Percentiles rank a stretch among this genome's conserved stretches.
These are phyloP conservation scores for Fusarium nelsonii DNA, from an alignment of 2,329 filamentous ascomycete species.

Conservation along the genomic window DNA sequence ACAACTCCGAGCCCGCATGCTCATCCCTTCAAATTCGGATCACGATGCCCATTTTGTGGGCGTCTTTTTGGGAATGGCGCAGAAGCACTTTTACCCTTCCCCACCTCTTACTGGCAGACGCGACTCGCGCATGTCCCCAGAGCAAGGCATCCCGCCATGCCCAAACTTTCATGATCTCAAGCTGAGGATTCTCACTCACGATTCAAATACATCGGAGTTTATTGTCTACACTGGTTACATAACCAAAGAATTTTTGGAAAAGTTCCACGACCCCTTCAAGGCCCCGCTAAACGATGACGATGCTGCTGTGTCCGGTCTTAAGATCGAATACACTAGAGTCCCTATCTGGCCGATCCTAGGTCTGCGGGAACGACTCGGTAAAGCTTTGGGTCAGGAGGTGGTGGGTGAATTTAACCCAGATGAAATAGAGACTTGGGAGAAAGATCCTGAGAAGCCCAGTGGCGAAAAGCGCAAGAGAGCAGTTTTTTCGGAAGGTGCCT, in stretches of 20 bases:
- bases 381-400: conserved; percentile 64
- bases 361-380: conserved; percentile 66
- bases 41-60: conserved; percentile 66
- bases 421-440: conserved; percentile 62
- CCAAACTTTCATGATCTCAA: conserved; percentile 62
- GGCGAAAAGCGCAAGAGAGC: conserved; percentile 53
- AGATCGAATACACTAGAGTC: conserved; percentile 62
- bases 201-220: conserved; percentile 62
- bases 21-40: conserved; percentile 62
- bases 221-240: conserved; percentile 66
- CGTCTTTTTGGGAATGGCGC: conserved; percentile 68
- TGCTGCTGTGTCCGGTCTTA: conserved; percentile 53
- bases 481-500: conserved; percentile 54
- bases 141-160: conserved; percentile 36
- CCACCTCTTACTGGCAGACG: conserved; percentile 40
- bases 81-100: conserved; percentile 63
- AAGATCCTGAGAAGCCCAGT: conserved; percentile 52
- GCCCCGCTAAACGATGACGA: conserved; percentile 49
- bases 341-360: conserved; percentile 68
- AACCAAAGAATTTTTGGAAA: conserved; percentile 61
- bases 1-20: conserved; percentile 59
- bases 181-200: conserved; percentile 64
- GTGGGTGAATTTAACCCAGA: conserved; percentile 58
- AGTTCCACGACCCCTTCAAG: conserved; percentile 63
- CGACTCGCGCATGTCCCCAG: conserved; percentile 47